These are phyloP conservation scores for Abortiporus biennis DNA, from an alignment of 1,284 basidiomycete genomes.

Conservation along the genomic window DNA sequence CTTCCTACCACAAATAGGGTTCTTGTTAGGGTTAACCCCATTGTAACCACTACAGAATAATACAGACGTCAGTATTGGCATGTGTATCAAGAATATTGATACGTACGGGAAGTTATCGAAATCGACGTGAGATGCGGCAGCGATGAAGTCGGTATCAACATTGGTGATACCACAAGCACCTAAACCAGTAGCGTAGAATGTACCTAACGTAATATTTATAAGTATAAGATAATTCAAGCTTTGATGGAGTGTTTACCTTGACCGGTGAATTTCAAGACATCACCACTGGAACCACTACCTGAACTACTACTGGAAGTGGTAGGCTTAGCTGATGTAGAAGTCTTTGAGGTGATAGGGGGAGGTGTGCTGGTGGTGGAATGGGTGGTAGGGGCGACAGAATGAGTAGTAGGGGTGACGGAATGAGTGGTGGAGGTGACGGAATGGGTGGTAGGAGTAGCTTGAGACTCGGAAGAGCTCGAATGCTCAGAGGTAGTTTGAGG, in stretches of 20 bases:
- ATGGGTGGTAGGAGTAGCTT: too few relatives aligned
- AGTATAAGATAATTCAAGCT: background rate
- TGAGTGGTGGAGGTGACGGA: slow-evolving; percentile 4
- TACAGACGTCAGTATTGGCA: too few relatives aligned
- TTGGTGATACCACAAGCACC: slow-evolving; percentile 67
- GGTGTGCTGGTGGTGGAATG: slow-evolving; percentile 9
- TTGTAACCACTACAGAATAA: slow-evolving; percentile 19
- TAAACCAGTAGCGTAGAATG: slow-evolving; percentile 55
- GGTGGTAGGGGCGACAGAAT: slow-evolving; percentile 11
- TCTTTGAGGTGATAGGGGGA: slow-evolving; percentile 21
- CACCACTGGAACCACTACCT: slow-evolving; percentile 10
- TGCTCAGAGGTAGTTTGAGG: too few relatives aligned
- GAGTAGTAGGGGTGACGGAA: slow-evolving; percentile 19
- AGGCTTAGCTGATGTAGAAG: slow-evolving; percentile 16
- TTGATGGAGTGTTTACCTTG: slow-evolving; percentile 31
- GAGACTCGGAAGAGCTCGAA: too few relatives aligned
- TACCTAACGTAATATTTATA: slow-evolving; percentile 29
- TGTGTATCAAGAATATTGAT: background rate
- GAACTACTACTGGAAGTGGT: slow-evolving; percentile 11
- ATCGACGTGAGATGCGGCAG: slow-evolving; percentile 50
- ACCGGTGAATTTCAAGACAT: slow-evolving; percentile 40
- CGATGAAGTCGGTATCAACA: slow-evolving; percentile 47
- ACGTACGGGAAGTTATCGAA: slow-evolving; percentile 62
- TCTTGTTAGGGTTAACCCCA: slow-evolving; percentile 32
- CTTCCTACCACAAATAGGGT: slow-evolving; percentile 39